Evolutionary conservation across 176 grass and related monocot species (phyloP).

Genomic region (Elymus sibiricus): DNA sequence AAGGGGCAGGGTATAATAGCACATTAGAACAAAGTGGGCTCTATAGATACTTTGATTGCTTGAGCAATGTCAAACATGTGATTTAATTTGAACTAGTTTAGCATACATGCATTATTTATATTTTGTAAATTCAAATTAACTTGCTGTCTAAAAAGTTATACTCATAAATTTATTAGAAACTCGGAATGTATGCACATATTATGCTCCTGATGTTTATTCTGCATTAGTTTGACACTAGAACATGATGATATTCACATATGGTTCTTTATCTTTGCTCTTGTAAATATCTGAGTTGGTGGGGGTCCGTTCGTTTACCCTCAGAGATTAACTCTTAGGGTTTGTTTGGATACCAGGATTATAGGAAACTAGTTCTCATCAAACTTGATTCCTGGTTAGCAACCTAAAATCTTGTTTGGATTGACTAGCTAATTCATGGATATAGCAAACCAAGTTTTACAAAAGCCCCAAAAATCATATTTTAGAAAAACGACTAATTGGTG

Average conservation of each 20-base stretch:
- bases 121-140: too few relatives aligned
- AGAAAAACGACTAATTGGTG: not conserved
- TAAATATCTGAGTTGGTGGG: not conserved
- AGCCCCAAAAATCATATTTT: not conserved
- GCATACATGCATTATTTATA: too few relatives aligned
- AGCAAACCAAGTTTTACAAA: not conserved
- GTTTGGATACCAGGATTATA: not conserved
- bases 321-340: not conserved
- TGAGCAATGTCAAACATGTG: too few relatives aligned
- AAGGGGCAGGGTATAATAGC: too few relatives aligned
- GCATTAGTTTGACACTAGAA: not conserved
- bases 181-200: too few relatives aligned
- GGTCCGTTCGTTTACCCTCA: too few relatives aligned
- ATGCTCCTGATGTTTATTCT: not conserved
- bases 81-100: too few relatives aligned
- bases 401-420: not conserved
- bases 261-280: not conserved
- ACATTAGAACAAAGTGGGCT: too few relatives aligned
- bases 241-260: not conserved
- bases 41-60: too few relatives aligned
- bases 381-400: not conserved
- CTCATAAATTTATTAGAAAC: too few relatives aligned
- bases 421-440: not conserved
- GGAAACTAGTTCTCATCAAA: not conserved
- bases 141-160: too few relatives aligned